phyloP scores from a whole-genome alignment of 352 stramenopile genomes.

The Globisporangium recalcitrans region DNA sequence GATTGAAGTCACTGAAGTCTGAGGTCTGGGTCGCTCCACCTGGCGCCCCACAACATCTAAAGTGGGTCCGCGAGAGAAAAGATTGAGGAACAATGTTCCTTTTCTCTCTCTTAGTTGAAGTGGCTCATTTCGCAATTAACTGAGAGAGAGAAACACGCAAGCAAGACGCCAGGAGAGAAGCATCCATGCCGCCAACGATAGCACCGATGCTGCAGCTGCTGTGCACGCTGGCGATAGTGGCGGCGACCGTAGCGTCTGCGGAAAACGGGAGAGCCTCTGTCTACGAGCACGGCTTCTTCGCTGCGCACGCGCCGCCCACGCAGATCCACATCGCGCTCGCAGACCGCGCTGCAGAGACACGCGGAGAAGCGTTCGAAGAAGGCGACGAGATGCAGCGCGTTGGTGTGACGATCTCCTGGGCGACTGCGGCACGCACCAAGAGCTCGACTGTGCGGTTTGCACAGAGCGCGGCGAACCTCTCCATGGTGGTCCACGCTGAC shows the following conservation, averaged over 20 bases:
- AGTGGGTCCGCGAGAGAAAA: neutral
- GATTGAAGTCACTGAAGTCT: neutral
- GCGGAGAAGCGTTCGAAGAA: neutral
- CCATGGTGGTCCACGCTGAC: slow-evolving; percentile 1
- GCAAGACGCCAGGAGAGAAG: neutral
- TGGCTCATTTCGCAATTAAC: slow-evolving; percentile 5
- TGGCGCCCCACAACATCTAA: neutral
- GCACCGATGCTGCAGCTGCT: neutral
- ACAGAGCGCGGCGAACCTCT: slow-evolving; percentile 10
- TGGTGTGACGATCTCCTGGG: slow-evolving; percentile 31
- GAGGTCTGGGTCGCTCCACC: neutral
- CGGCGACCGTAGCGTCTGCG: neutral
- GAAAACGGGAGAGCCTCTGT: neutral
- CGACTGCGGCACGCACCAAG: slow-evolving; percentile 11
- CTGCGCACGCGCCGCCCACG: slow-evolving; percentile 5
- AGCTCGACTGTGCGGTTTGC: slow-evolving; percentile 25
- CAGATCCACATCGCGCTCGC: slow-evolving; percentile 31
- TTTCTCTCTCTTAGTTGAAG: slow-evolving; percentile 5
- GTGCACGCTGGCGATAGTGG: neutral
- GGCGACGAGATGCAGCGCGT: slow-evolving; percentile 2
- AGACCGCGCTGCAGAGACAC: neutral
- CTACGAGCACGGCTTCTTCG: slow-evolving; percentile 12
- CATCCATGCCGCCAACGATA: neutral
- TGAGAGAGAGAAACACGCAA: neutral
- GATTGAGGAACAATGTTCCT: neutral